Evolutionary conservation across 805 yeast genomes (phyloP), one percentile per base, ranked within the genome.

Genomic region (Metschnikowia chrysomelidarum): DNA sequence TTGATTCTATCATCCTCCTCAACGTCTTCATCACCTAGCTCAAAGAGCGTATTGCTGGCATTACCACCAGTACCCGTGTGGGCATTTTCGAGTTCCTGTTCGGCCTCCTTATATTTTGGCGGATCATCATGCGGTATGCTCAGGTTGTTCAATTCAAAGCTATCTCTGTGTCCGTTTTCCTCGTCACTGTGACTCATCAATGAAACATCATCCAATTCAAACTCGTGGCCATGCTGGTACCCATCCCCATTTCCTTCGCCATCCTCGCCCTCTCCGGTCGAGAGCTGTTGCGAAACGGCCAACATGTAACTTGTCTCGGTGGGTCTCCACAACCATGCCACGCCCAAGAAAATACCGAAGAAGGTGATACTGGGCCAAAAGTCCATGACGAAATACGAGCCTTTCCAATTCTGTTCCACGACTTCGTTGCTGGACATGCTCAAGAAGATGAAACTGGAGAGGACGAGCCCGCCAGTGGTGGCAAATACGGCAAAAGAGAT

Each of bases 281-380:
- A 93, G 28, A 93, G 69, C 64, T 93, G 98, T 34, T 87, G 87
- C 2, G 96, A 86, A 44, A 89, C 89, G 9, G 97, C 98, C 54
- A 93, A 76, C 77, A 94, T 82, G 53, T 89, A 85, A 39, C 96
- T 88, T 25, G 95, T 87, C 49, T 84, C 93, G 0, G 97, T 91
- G 35, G 99, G 99, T 61, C 98, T 82, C 98, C 98, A 93, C 44
- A 93, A 76, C 67, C 88, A 78, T 4, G 96, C 86, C 45, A 93
- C 72, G 7, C 88, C 76, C 51, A 82, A 75, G 58, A 93, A 89
- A 24, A 89, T 89, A 30, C 81, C 62, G 54, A 85, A 87, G 64
- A 87, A 93, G 10, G 88, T 82, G 31, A 87, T 73, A 31, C 95
- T 81, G 24, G 96, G 95, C 96, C 98, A 89, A 67, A 95, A 94